Evolutionary conservation across 163 green algal genomes (phyloP).

Genomic region (Chloromonas sp.): DNA sequence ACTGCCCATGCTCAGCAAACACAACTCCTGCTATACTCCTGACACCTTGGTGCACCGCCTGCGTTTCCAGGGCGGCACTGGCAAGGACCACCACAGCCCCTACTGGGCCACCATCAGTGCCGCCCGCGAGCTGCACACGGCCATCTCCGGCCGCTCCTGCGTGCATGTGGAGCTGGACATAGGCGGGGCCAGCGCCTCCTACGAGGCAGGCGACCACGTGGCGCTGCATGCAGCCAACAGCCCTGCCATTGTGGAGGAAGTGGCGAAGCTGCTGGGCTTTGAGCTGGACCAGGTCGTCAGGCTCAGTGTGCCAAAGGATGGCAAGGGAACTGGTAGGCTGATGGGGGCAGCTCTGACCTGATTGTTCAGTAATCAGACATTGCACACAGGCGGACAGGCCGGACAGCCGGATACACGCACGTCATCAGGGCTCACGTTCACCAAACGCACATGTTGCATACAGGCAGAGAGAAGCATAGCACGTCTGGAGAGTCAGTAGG

Average conservation of each 20-base stretch:
- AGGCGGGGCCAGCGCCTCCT: constrained; percentile 31
- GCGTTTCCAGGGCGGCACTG: not conserved
- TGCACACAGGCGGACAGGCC: no score
- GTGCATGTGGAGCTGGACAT: constrained; percentile 91
- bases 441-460: no score
- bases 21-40: no score
- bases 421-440: no score
- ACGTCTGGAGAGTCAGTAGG: no score
- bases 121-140: constrained; percentile 73
- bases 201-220: constrained; percentile 87
- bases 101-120: constrained; percentile 45
- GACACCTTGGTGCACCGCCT: not conserved
- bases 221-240: constrained; percentile 81
- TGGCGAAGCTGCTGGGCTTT: constrained; percentile 57
- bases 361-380: no score
- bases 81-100: constrained; percentile 38
- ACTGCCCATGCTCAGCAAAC: no score
- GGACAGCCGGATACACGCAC: no score
- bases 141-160: constrained; percentile 70
- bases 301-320: not conserved
- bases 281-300: constrained; percentile 53
- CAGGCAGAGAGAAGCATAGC: no score
- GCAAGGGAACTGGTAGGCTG: not conserved
- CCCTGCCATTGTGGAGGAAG: constrained; percentile 53
- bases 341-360: not conserved